Percentiles rank a stretch among this genome's conserved stretches.
Conservation (phyloP, 1,284 basidiomycete species). For the Schizopora paradoxa region DNA sequence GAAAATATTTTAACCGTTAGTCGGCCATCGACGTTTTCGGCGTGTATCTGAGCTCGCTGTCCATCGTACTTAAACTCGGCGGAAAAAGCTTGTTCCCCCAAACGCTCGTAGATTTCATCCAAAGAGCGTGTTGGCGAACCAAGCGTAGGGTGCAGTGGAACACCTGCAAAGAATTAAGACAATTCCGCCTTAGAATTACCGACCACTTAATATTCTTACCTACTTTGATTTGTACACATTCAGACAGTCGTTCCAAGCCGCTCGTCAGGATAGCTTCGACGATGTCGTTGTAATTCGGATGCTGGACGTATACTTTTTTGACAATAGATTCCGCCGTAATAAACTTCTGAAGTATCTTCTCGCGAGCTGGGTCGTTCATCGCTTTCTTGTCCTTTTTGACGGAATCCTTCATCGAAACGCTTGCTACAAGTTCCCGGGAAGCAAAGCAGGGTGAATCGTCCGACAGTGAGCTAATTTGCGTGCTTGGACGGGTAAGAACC, state of each 20-base stretch:
- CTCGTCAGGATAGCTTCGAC: slow-evolving; percentile 56
- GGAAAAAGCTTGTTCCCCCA: slow-evolving; percentile 64
- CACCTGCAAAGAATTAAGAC: slow-evolving; percentile 36
- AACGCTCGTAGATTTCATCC: slow-evolving; percentile 73
- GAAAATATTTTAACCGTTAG: slow-evolving; percentile 74
- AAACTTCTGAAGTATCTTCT: slow-evolving; percentile 44
- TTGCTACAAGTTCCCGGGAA: slow-evolving; percentile 34
- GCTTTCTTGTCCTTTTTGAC: slow-evolving; percentile 40
- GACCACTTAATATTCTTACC: slow-evolving; percentile 41
- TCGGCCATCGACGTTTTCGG: slow-evolving; percentile 37
- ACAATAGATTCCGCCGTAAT: slow-evolving; percentile 58
- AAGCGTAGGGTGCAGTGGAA: slow-evolving; percentile 66
- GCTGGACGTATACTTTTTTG: slow-evolving; percentile 76
- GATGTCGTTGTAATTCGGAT: slow-evolving; percentile 86
- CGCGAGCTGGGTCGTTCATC: slow-evolving; percentile 36
- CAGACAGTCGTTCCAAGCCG: slow-evolving; percentile 56
- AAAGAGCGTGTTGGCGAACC: slow-evolving; percentile 85
- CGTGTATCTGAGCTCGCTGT: slow-evolving; percentile 84
- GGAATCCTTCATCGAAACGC: slow-evolving; percentile 31
- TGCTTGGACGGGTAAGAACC: slow-evolving; percentile 50
- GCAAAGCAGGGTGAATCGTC: slow-evolving; percentile 33
- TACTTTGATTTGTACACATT: slow-evolving; percentile 69
- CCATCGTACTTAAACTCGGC: slow-evolving; percentile 87
- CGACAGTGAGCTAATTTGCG: slow-evolving; percentile 21
- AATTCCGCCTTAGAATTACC: slow-evolving; percentile 3